Evolutionary conservation across 768 basidiomycete genomes (phyloP), one percentile per base, ranked within the genome.

Genomic region (Chalciporus pseudorubinellus): DNA sequence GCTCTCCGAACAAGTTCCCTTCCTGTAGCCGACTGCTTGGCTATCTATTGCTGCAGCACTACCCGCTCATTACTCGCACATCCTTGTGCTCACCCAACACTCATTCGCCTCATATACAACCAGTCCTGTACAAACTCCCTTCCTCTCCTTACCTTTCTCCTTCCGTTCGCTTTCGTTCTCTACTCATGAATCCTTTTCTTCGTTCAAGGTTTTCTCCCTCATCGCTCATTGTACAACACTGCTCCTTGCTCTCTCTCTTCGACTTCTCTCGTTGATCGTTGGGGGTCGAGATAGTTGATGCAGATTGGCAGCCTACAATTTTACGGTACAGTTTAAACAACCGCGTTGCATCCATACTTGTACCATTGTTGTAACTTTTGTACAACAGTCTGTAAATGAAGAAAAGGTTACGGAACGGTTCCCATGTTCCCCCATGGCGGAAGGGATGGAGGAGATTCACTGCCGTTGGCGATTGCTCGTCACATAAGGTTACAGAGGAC

Each of bases 381-480:
- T 66, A 63, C 42, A 41, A 40, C 46, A 66, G 4, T 29, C 21
- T 60, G 61, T 60, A 56, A n/a, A 57, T 60, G 58, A 56, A 54
- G 26, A 62, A 57, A 44, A 44, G 43, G 5, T 21, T 48, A 33
- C 16, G 19, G 16, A 52, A 34, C 26, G 16, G n/a, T n/a, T n/a
- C n/a, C n/a, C n/a, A n/a, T n/a, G n/a, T n/a, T n/a, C n/a, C n/a
- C n/a, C n/a, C n/a, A n/a, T n/a, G n/a, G n/a, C n/a, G n/a, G n/a
- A n/a, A n/a, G n/a, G n/a, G n/a, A n/a, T n/a, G n/a, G n/a, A n/a
- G n/a, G n/a, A n/a, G n/a, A n/a, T n/a, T n/a, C n/a, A n/a, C n/a
- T n/a, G n/a, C n/a, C n/a, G n/a, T n/a, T n/a, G n/a, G n/a, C n/a
- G n/a, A n/a, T n/a, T n/a, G n/a, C n/a, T n/a, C n/a, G n/a, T n/a